A percentile compares a stretch with the other conserved stretches of the same genome.
Evolutionary conservation across 2,329 filamentous ascomycete genomes (phyloP).

Genomic region (Sarocladiaceae sp.): DNA sequence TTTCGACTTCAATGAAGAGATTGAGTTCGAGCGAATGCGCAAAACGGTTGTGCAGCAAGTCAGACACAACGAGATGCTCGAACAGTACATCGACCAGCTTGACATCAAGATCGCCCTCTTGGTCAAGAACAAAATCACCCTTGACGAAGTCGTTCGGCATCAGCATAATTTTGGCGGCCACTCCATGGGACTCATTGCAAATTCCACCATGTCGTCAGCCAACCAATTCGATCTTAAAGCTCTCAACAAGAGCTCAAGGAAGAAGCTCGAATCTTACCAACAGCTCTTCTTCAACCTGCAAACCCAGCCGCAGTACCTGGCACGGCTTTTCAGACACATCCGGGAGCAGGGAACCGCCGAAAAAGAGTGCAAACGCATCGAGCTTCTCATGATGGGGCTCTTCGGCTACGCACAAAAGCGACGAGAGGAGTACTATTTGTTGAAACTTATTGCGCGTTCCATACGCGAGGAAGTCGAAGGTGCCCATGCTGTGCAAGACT

Average conservation of each 20-base stretch:
- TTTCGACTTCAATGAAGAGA: conserved; percentile 97
- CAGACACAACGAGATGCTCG: conserved; percentile 90
- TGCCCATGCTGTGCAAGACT: conserved; percentile 71
- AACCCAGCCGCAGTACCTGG: conserved; percentile 91
- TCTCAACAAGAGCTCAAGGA: conserved; percentile 90
- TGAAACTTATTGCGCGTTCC: conserved; percentile 79
- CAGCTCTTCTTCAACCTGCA: conserved; percentile 96
- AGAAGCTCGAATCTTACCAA: conserved; percentile 94
- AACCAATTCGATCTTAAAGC: conserved; percentile 97
- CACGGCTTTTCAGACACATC: conserved; percentile 76
- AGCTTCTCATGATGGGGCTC: conserved; percentile 89
- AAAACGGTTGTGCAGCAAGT: conserved; percentile 98
- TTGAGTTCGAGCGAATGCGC: conserved; percentile 89
- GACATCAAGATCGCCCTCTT: conserved; percentile 98
- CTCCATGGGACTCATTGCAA: conserved; percentile 76
- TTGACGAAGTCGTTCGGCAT: conserved; percentile 95
- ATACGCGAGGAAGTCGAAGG: conserved; percentile 80
- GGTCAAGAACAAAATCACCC: conserved; percentile 98
- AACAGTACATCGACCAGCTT: conserved; percentile 96
- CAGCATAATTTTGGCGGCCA: conserved; percentile 94
- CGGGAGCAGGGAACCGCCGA: conserved; percentile 80
- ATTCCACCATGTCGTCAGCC: conserved; percentile 78
- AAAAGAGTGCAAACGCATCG: conserved; percentile 87
- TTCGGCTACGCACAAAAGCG: conserved; percentile 97
- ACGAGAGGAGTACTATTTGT: conserved; percentile 90